A percentile compares a stretch with the other conserved stretches of the same genome.
Conservation (phyloP, 2,329 filamentous ascomycete species). For the Dactylellina cionopaga region DNA sequence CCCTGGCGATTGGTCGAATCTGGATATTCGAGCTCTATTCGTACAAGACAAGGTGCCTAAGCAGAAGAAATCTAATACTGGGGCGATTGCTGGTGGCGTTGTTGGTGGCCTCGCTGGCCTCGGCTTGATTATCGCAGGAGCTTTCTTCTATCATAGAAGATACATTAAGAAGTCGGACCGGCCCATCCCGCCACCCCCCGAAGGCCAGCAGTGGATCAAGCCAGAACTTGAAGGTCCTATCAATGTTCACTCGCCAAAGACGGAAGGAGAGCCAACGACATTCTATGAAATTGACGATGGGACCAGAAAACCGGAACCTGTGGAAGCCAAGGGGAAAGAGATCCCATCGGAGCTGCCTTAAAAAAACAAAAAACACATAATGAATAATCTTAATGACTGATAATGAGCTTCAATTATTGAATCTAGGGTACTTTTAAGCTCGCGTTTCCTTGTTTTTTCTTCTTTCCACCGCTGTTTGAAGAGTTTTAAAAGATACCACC, state of each 20-base stretch:
- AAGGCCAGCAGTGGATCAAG: conserved; percentile 44
- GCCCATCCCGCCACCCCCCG: conserved; percentile 25
- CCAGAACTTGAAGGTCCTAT: conserved; percentile 39
- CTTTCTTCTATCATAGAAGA: conserved; percentile 20
- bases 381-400: conserved; percentile 23
- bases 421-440: too few relatives aligned
- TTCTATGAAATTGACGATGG: conserved; percentile 31
- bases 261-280: background rate
- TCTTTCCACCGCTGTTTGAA: background rate
- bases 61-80: conserved; percentile 18
- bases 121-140: conserved; percentile 11
- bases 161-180: conserved; percentile 30
- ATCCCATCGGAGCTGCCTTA: conserved; percentile 40
- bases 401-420: conserved; percentile 7
- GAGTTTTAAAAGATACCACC: conserved; percentile 42
- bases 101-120: conserved; percentile 28
- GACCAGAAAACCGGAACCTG: background rate
- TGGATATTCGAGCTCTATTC: conserved; percentile 24
- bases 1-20: conserved; percentile 25
- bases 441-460: conserved; percentile 1
- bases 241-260: conserved; percentile 4
- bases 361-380: background rate
- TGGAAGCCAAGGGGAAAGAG: conserved; percentile 35
- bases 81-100: conserved; percentile 35
- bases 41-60: background rate